These are phyloP conservation scores for Ophiostoma populinum DNA, from an alignment of 2,329 filamentous ascomycete genomes.

Conservation along the genomic window DNA sequence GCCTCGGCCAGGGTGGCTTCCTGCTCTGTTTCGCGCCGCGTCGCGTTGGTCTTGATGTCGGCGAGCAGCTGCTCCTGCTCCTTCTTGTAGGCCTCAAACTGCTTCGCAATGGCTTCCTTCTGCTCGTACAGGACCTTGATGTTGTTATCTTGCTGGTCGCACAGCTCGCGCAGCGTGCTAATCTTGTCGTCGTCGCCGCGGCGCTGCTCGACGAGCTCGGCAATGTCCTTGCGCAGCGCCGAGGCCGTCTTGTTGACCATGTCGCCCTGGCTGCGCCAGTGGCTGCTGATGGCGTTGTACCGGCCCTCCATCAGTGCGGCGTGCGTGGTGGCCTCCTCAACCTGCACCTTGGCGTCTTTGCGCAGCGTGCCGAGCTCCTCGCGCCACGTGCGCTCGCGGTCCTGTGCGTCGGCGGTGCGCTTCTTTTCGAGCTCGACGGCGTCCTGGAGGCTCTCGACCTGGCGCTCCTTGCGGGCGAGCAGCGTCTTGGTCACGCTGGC, in stretches of 20 bases:
- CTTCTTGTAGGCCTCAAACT: conserved; percentile 47
- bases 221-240: conserved; percentile 35
- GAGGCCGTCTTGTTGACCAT: conserved; percentile 36
- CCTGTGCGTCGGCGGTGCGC: conserved; percentile 39
- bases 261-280: conserved; percentile 49
- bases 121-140: conserved; percentile 41
- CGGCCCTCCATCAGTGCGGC: conserved; percentile 53
- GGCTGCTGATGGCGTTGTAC: conserved; percentile 47
- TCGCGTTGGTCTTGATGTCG: conserved; percentile 40
- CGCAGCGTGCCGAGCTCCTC: conserved; percentile 45
- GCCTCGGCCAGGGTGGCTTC: conserved; percentile 39
- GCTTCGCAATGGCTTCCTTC: conserved; percentile 40
- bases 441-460: conserved; percentile 50
- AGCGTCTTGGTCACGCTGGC: conserved; percentile 55
- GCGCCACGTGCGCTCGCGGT: conserved; percentile 43
- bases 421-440: conserved; percentile 47
- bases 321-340: conserved; percentile 47
- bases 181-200: conserved; percentile 45
- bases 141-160: conserved; percentile 56
- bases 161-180: conserved; percentile 46
- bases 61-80: conserved; percentile 44
- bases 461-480: conserved; percentile 55
- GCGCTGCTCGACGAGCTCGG: conserved; percentile 35
- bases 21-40: conserved; percentile 42
- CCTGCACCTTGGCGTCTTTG: conserved; percentile 40